Evolutionary conservation across 805 yeast species (phyloP).

Genomic region (Geotrichum ghanense): DNA sequence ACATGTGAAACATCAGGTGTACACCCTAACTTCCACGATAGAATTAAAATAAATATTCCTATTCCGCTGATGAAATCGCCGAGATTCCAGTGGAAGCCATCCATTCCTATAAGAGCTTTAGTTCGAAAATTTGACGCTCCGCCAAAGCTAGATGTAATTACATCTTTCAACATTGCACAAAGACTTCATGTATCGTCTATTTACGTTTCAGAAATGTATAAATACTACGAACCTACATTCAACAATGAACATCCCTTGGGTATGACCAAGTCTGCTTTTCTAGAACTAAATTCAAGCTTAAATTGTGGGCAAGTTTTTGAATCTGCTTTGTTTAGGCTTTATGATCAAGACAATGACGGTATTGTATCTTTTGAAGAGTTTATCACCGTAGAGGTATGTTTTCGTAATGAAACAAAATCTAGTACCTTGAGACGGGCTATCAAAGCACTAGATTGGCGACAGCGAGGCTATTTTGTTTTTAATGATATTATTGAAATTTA

Average conservation of each 20-base stretch:
- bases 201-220: conserved; percentile 8
- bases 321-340: conserved; percentile 10
- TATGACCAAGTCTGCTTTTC: conserved; percentile 5
- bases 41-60: conserved; percentile 19
- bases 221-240: not conserved
- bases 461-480: not conserved
- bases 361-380: conserved; percentile 16
- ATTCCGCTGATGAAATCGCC: conserved; percentile 21
- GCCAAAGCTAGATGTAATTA: not conserved
- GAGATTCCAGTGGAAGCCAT: conserved; percentile 14
- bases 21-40: conserved; percentile 18
- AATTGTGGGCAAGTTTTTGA: conserved; percentile 9
- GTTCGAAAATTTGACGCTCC: conserved; percentile 5
- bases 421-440: not conserved
- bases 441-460: not conserved
- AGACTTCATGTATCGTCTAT: conserved; percentile 9
- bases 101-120: conserved; percentile 9
- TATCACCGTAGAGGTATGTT: conserved; percentile 1
- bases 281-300: conserved; percentile 7
- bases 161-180: conserved; percentile 1
- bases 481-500: not conserved
- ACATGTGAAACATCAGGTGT: conserved; percentile 25
- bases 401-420: not conserved
- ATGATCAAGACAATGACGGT: conserved; percentile 16
- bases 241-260: not conserved